Percentiles rank a stretch among this genome's conserved stretches.
Evolutionary conservation across 495 filamentous ascomycete species (phyloP).

Genomic region (Bombardia bombarda): DNA sequence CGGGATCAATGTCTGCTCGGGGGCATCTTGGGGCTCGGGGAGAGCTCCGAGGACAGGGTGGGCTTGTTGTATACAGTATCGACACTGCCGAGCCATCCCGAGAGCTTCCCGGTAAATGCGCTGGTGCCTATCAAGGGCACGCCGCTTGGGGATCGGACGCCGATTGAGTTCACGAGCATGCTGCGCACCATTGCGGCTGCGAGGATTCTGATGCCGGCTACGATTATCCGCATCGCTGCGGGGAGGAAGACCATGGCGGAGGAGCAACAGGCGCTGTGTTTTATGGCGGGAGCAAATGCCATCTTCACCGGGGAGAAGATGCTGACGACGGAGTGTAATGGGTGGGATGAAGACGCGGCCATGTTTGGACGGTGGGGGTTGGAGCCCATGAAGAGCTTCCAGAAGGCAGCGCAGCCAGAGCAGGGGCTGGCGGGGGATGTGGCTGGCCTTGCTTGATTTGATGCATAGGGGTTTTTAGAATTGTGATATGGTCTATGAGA

Average conservation of each 20-base stretch:
- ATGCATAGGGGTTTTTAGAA: too few relatives aligned
- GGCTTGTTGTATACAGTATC: slow-evolving; percentile 71
- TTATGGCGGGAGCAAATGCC: slow-evolving; percentile 79
- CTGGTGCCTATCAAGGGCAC: slow-evolving; percentile 82
- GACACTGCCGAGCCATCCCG: slow-evolving; percentile 68
- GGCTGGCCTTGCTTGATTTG: too few relatives aligned
- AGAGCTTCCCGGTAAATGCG: slow-evolving; percentile 79
- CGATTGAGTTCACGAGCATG: slow-evolving; percentile 61
- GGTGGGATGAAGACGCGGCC: slow-evolving; percentile 74
- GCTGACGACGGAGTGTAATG: slow-evolving; percentile 80
- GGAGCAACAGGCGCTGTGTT: slow-evolving; percentile 77
- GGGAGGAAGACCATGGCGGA: slow-evolving; percentile 69
- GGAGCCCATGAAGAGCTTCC: slow-evolving; percentile 45
- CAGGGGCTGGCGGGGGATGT: too few relatives aligned
- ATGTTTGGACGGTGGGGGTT: slow-evolving; percentile 77
- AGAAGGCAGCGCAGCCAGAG: slow-evolving; percentile 22
- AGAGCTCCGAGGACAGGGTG: slow-evolving; percentile 65
- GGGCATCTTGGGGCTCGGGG: slow-evolving; percentile 77
- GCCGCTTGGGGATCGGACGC: slow-evolving; percentile 62
- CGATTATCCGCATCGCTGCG: slow-evolving; percentile 75
- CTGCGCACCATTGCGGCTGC: slow-evolving; percentile 75
- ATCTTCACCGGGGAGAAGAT: slow-evolving; percentile 90
- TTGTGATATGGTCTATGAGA: too few relatives aligned
- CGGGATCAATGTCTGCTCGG: slow-evolving; percentile 78
- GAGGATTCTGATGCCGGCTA: slow-evolving; percentile 65